Percentiles rank a stretch among this genome's conserved stretches.
These are phyloP conservation scores for Xylariaceae sp. DNA, from an alignment of 2,329 filamentous ascomycete genomes.

Conservation along the genomic window DNA sequence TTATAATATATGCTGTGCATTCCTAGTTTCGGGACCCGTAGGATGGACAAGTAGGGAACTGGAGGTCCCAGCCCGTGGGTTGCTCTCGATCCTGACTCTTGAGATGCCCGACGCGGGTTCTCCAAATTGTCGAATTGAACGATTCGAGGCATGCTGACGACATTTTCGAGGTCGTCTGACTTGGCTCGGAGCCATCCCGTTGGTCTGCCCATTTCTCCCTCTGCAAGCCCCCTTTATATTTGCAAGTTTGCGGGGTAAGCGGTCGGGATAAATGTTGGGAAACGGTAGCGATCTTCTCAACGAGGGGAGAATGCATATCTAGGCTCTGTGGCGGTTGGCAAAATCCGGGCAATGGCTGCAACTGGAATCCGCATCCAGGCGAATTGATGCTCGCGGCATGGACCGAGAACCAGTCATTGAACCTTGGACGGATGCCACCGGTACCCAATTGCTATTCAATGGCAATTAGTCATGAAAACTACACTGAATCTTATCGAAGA, in stretches of 20 bases:
- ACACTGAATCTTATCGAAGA: constrained; percentile 8
- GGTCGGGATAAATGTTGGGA: constrained; percentile 8
- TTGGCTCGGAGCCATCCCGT: constrained; percentile 7
- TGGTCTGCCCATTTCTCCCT: constrained; percentile 6
- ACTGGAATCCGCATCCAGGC: constrained; percentile 2
- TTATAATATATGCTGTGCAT: constrained; percentile 11
- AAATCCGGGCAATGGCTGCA: constrained; percentile 6
- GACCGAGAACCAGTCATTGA: constrained; percentile 6
- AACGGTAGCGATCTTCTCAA: constrained; percentile 12
- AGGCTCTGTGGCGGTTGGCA: not conserved
- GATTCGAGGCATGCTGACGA: constrained; percentile 3
- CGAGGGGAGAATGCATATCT: not conserved
- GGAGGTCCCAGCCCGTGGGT: constrained; percentile 3
- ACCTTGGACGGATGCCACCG: not conserved
- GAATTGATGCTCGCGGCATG: constrained; percentile 1
- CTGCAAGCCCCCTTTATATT: constrained; percentile 8
- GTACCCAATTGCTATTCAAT: constrained; percentile 3
- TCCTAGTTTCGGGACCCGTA: constrained; percentile 4
- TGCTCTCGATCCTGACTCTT: not conserved
- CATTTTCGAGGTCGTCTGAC: constrained; percentile 19
- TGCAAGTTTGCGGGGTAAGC: constrained; percentile 20
- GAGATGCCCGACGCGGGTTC: constrained; percentile 1
- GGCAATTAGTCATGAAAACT: not conserved
- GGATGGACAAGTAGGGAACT: constrained; percentile 1
- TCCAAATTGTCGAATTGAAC: constrained; percentile 15